phyloP scores from a whole-genome alignment of 306 rosid genomes.

The Quercus ilex region DNA sequence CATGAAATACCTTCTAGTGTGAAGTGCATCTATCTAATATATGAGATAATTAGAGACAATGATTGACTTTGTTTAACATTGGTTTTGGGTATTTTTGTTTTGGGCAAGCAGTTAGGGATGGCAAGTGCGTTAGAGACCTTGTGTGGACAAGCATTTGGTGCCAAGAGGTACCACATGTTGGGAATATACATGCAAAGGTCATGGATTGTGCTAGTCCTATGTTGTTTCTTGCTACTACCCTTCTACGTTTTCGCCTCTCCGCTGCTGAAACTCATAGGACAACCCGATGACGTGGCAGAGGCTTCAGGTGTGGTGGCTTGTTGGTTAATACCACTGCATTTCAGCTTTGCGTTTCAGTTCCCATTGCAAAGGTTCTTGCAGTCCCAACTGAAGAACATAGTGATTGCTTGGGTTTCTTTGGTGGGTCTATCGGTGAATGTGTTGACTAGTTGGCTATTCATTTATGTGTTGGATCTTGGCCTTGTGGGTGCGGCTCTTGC shows the following conservation, averaged over 20 bases:
- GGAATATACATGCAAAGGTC: conserved; percentile 39
- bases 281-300: conserved; percentile 34
- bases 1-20: too few relatives aligned
- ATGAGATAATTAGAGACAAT: too few relatives aligned
- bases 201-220: conserved; percentile 30
- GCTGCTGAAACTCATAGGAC: conserved; percentile 31
- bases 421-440: conserved; percentile 38
- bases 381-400: conserved; percentile 31
- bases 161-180: conserved; percentile 31
- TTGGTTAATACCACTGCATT: conserved; percentile 34
- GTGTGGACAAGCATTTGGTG: conserved; percentile 46
- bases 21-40: too few relatives aligned
- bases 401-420: conserved; percentile 62
- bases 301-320: conserved; percentile 22
- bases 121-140: conserved; percentile 44
- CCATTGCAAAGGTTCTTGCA: conserved; percentile 38
- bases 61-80: neutral
- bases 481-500: conserved; percentile 67
- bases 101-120: conserved; percentile 35
- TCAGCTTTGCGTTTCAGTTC: conserved; percentile 31
- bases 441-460: conserved; percentile 42
- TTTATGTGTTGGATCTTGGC: conserved; percentile 51
- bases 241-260: conserved; percentile 27
- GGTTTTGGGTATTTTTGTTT: neutral
- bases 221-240: conserved; percentile 24